phyloP scores from a whole-genome alignment of 345 rosid species.

The Dovyalis caffra region DNA sequence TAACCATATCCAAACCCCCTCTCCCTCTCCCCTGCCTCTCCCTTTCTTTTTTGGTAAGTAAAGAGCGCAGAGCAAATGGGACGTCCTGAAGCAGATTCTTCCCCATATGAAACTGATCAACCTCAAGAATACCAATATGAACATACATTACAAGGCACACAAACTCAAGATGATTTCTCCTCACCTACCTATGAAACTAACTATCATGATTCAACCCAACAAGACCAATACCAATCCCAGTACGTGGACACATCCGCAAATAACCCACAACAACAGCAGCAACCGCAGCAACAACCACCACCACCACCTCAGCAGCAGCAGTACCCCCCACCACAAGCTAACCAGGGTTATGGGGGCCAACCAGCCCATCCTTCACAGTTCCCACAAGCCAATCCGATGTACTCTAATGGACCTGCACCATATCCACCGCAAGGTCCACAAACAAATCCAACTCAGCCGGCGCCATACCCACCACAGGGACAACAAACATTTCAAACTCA shows the following conservation, averaged over 20 bases:
- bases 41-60: not conserved
- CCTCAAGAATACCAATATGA: not conserved
- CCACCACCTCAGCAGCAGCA: not conserved
- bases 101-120: not conserved
- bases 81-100: constrained; percentile 5
- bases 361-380: not conserved
- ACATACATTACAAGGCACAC: not conserved
- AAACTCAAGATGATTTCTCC: constrained; percentile 1
- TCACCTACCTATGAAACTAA: not conserved
- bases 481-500: not conserved
- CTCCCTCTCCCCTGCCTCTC: not conserved
- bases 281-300: not conserved
- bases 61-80: constrained; percentile 5
- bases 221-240: not conserved
- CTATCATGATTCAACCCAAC: not conserved
- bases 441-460: not conserved
- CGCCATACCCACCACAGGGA: not conserved
- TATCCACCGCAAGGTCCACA: constrained; percentile 4
- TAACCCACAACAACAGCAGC: not conserved
- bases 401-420: not conserved
- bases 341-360: not conserved
- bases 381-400: not conserved
- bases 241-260: not conserved
- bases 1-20: no score
- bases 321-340: not conserved